Base-by-base conservation (phyloP, 2,329 filamentous ascomycete genomes). In the Fusarium kyushuense region DNA sequence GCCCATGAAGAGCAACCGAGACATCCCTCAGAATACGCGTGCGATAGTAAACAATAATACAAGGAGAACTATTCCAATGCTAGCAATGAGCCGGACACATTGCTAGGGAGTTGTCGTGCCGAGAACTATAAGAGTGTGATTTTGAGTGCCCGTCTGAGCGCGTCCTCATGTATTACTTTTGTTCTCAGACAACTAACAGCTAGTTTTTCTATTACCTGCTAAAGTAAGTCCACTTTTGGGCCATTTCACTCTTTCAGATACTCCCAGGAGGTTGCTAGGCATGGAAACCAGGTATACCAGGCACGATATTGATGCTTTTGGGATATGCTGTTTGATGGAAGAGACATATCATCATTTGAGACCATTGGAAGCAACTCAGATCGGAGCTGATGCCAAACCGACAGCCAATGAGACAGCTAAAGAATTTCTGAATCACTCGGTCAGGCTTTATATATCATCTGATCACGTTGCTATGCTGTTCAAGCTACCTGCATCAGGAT, bases 181-280 rank as follows among this genome's bases (percentile, higher is more conserved):
- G 33, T 35, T 35, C 16, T 35, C 4, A 17, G 16, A 35, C 3
- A 35, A n/a, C 33, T 9, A 35, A n/a, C 4, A 32, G 7, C 17
- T n/a, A 35, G 17, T 6, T 11, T n/a, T 35, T 35, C 17, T 35
- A 4, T 35, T n/a, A 35, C 33, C 33, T n/a, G 17, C 16, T 35
- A 5, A 11, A 40, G 13, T 23, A 10, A 13, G 14, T 17, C 8
- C 14, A 5, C 9, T 1, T 25, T 42, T 17, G 40, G 17, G 2
- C 25, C 14, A 1, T 5, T 6, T 17, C 9, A n/a, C n/a, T n/a
- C n/a, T n/a, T 19, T 5, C 2, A 14, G 21, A 7, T 6, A 3
- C 21, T 23, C 6, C 2, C 3, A 16, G 23, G 4, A 23, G 13
- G 19, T 7, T 40, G 14, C 3, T 13, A 10, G 19, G 6, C 19